Base-by-base conservation (phyloP, 495 filamentous ascomycete genomes). In the Viridothelium virens region DNA sequence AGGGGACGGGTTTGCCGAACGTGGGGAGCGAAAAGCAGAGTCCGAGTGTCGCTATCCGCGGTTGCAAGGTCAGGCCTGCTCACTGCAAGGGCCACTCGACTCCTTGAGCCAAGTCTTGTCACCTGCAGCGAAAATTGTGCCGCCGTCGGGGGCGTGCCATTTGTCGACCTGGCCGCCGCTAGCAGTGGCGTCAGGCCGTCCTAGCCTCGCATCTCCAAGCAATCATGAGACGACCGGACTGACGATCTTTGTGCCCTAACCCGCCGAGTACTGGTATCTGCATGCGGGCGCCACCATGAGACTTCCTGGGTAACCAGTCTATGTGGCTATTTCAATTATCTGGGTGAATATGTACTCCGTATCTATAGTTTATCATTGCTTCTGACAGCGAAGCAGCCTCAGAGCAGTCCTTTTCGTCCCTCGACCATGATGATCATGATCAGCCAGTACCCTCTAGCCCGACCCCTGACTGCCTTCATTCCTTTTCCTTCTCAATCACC, bases 401-500 rank as follows among this genome's bases (percentile, higher is more conserved):
- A 25, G 25, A 25, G 25, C 25, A 25, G 25, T 25, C 25, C 25
- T 25, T 25, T 25, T 25, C 25, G 25, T 25, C 25, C 25, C 25
- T 25, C 25, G 25, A 25, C 25, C 25, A 25, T 25, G 25, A 25
- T 25, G 25, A 10, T 59, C 25, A 11, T 3, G 5, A 59, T 34
- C 53, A 10, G 53, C 31, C 18, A 59, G 3, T 18, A 59, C 36
- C 53, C 7, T 31, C 31, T 34, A 36, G 25, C 31, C 53, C 11
- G 10, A 33, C 53, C 53, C 53, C 53, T 59, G 53, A 36, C 10
- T 14, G 31, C 53, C 36, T 4, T 59, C 53, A 59, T 36, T 59
- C 53, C 53, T 85, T 78, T 73, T 91, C 86, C 78, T 86, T 86
- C 75, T 94, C 91, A 65, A 94, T 83, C 38, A 91, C 82, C 1